Evolutionary conservation across 129 eudicot genomes (phyloP), one percentile per base, ranked within the genome.

Genomic region (Gnaphalium uliginosum): DNA sequence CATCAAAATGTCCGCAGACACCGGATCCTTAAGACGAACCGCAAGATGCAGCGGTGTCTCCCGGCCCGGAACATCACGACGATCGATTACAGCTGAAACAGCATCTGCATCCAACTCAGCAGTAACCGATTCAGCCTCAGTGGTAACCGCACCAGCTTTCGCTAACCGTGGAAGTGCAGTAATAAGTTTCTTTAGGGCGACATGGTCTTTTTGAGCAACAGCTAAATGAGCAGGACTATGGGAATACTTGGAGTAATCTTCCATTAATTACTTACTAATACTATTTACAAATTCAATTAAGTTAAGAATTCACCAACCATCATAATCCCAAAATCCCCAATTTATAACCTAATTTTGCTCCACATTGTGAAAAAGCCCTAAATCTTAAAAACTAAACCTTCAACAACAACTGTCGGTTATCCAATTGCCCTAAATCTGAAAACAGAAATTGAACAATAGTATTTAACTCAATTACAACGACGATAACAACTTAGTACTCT

Each of bases 21-120:
- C 66, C 0, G 94, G 80, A 79, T 92, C 98, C 75, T 85, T 86
- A 21, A 92, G 83, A 48, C 92, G 87, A 35, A 92, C 98, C 0
- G 98, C 92, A 71, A 92, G 93, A 85, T 92, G 98, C 71, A 92
- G 70, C 8, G 98, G 98, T 19, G 96, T 89, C 77, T 92, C 98
- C 29, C 98, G 79, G 11, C 96, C 96, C 0, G 96, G 94, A 48
- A 92, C 98, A 87, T 92, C 98, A 18, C 98, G 85, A 3, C 96
- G 81, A 66, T 92, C 98, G 51, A 92, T 86, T 3, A 85, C 87
- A 0, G 86, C 79, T 17, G 98, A 84, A 33, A 92, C 88, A 37
- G 88, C 87, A 81, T 92, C 98, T 17, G 98, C 96, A 53, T 86
- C 81, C 11, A 79, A 32, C 86, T 92, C 98, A 33, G 96, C 96